Evolutionary conservation across 2,329 filamentous ascomycete species (phyloP), one percentile per base, ranked within the genome.

Genomic region (Penicillium sp.): DNA sequence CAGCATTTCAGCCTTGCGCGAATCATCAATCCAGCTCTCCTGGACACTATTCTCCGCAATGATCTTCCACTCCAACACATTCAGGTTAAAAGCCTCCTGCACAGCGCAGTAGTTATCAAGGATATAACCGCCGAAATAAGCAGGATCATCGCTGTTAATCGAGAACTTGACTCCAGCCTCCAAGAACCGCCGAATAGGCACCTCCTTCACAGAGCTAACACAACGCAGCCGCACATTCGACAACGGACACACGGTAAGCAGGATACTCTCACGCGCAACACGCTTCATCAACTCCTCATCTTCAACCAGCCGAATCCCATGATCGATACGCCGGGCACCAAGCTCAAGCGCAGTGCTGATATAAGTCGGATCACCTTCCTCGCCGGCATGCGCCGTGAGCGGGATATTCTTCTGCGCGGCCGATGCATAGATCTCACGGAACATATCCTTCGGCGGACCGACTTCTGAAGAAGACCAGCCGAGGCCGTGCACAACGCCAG

Each of bases 101-200:
- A 92, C 87, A 1, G 86, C 87, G 65, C 84, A 87, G 74, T 88
- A 92, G 64, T 91, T 91, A 65, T 89, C 87, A 50, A 89, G 75
- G 52, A 92, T 84, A 71, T 91, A 91, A 0, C 84, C 87, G 3
- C 88, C 87, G 75, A 92, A 92, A 68, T 90, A 90, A 11, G 86
- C 87, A 58, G 87, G 87, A 68, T 90, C 87, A 68, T 91, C 88
- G 63, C 85, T 88, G 72, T 91, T 91, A 70, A 91, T 84, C 55
- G 84, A 88, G 72, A 91, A 90, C 59, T 76, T 80, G 39, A 91
- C 84, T 0, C 86, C 84, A 6, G 76, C 76, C 40, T 88, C 82
- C 21, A 91, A 72, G 63, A 90, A 87, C 51, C 75, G 76, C 15
- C 85, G 78, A 58, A 91, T 80, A 0, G 88, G 87, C 34, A 87